These are phyloP conservation scores for Thelephora terrestris DNA, from an alignment of 1,284 basidiomycete genomes.

Conservation along the genomic window DNA sequence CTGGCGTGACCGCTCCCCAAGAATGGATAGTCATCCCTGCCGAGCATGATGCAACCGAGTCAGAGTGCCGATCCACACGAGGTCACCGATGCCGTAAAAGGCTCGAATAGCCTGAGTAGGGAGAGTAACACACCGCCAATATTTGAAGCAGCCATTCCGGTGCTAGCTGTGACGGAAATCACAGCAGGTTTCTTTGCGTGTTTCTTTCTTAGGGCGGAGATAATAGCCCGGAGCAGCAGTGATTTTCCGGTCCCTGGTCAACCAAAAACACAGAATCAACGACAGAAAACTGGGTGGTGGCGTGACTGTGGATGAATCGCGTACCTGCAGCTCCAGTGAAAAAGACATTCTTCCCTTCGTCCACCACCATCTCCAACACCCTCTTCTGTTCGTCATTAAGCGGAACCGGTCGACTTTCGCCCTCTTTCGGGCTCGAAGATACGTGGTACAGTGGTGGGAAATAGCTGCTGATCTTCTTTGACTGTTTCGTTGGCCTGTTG, in stretches of 20 bases:
- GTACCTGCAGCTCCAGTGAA: conserved; percentile 44
- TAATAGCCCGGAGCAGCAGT: conserved; percentile 44
- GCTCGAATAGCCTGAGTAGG: neutral
- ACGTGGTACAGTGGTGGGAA: conserved; percentile 33
- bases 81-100: neutral
- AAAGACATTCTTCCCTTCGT: conserved; percentile 38
- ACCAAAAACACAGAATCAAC: neutral
- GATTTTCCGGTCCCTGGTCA: conserved; percentile 48
- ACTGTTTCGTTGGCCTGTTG: conserved; percentile 24
- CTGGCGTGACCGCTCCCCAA: conserved; percentile 30
- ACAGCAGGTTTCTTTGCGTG: conserved; percentile 32
- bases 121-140: conserved; percentile 53
- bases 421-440: conserved; percentile 19
- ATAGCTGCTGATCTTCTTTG: conserved; percentile 31
- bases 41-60: no score
- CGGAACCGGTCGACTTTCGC: conserved; percentile 24
- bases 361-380: conserved; percentile 35
- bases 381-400: conserved; percentile 34
- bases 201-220: conserved; percentile 41
- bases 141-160: conserved; percentile 54
- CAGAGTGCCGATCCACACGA: no score
- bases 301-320: conserved; percentile 5
- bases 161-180: conserved; percentile 47
- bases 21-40: conserved; percentile 30
- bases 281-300: neutral